Evolutionary conservation across 2,329 filamentous ascomycete genomes (phyloP), one percentile per base, ranked within the genome.

Genomic region (Fusarium sp.): DNA sequence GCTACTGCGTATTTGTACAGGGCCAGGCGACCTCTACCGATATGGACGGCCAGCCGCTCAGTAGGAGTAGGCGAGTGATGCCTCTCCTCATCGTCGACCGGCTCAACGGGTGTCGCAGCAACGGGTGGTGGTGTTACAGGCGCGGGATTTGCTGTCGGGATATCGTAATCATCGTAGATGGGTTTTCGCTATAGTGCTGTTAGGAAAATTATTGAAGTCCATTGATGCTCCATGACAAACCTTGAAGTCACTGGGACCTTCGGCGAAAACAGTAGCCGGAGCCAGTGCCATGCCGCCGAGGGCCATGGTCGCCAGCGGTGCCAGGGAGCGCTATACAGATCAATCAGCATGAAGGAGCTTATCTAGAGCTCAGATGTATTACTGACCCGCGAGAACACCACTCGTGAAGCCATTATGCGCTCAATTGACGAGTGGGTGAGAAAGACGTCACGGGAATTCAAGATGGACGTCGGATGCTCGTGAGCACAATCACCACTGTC

Each of bases 1-100:
- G 87, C 84, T 63, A 92, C 89, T 67, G 93, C 92, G 80, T 95
- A 90, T 59, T 87, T 83, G 86, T 98, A 93, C 49, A 98, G 86
- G 81, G 93, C 93, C 71, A 98, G 87, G 69, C 96, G 94, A 67
- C 89, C 93, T 76, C 88, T 89, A 78, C 94, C 91, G 80, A 99
- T 92, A 81, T 98, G 91, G 38, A 88, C 88, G 67, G 96, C 94
- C 42, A 99, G 90, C 56, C 95, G 92, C 83, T 97, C 95, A 74
- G 96, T 98, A 19, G 95, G 95, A 28, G 95, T 94, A 19, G 94
- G 94, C 71, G 85, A 83, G 68, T 81, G 81, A 54, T 80, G 76
- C 64, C 81, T 72, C 82, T 80, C 74, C 43, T 80, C 73, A 32
- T 80, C 75, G 37, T 78, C 76, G 64, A 79, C 80, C 73, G 82